These are phyloP conservation scores for Amyloporia xantha DNA, from an alignment of 768 basidiomycete species.

Conservation along the genomic window DNA sequence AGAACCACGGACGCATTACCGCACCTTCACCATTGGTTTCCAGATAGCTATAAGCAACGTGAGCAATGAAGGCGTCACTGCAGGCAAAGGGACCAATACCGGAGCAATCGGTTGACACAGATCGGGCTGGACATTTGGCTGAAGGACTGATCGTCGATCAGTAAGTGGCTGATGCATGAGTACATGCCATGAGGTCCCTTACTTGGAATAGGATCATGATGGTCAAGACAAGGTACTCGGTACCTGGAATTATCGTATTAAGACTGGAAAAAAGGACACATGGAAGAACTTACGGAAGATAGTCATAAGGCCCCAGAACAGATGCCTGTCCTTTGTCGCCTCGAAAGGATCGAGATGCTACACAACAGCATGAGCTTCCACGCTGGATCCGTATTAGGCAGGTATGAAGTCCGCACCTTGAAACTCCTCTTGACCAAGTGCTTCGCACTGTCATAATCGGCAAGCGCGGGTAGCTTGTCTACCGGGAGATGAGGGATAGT, in stretches of 20 bases:
- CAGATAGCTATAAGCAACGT: conserved; percentile 19
- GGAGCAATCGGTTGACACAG: conserved; percentile 29
- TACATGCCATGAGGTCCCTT: not conserved
- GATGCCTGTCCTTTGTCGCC: conserved; percentile 23
- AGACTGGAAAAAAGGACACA: not conserved
- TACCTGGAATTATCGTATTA: not conserved
- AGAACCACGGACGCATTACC: conserved; percentile 58
- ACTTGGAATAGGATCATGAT: not conserved
- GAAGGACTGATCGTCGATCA: conserved; percentile 11
- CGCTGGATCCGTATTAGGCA: conserved; percentile 44
- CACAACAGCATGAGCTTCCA: conserved; percentile 14
- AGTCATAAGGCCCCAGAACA: conserved; percentile 24
- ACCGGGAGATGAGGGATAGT: conserved; percentile 36
- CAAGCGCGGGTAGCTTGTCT: conserved; percentile 39
- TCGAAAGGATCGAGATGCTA: conserved; percentile 29
- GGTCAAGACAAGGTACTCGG: conserved; percentile 3
- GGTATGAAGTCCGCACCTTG: conserved; percentile 45
- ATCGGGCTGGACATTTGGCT: conserved; percentile 25
- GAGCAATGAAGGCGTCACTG: not conserved
- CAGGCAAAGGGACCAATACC: conserved; percentile 10
- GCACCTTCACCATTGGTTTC: conserved; percentile 40
- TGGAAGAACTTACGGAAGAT: conserved; percentile 7
- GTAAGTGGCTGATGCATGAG: not conserved
- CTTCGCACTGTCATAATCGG: conserved; percentile 37
- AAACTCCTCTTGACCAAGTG: conserved; percentile 28